Evolutionary conservation across 2,329 filamentous ascomycete genomes (phyloP).

Genomic region (Malbranchea zuffiana): DNA sequence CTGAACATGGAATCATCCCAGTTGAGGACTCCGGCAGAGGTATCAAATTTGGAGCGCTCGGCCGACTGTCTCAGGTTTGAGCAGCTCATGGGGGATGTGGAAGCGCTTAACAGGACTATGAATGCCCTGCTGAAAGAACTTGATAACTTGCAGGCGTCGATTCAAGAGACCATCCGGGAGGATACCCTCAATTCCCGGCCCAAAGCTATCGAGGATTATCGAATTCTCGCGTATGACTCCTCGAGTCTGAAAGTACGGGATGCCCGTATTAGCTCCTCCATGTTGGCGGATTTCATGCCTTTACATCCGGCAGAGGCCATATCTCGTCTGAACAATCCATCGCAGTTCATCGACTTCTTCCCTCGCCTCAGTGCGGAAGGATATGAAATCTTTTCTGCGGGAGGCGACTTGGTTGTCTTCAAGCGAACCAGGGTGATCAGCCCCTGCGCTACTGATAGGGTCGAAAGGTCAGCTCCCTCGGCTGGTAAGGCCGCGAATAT

Average conservation of each 20-base stretch:
- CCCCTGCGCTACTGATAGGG: no score
- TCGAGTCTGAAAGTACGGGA: constrained; percentile 22
- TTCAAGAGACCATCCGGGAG: background rate
- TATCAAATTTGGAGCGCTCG: no score
- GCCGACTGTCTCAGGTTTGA: no score
- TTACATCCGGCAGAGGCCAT: constrained; percentile 27
- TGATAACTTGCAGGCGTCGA: background rate
- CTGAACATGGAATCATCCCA: no score
- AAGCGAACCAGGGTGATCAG: constrained; percentile 15
- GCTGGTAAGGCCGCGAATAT: constrained; percentile 3
- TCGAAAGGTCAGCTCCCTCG: no score
- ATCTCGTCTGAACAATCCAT: constrained; percentile 29
- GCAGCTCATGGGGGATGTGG: constrained; percentile 3
- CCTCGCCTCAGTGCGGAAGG: constrained; percentile 29
- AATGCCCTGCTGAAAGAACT: constrained; percentile 1
- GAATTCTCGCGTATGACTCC: constrained; percentile 31
- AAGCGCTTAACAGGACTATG: constrained; percentile 4
- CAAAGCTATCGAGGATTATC: constrained; percentile 15
- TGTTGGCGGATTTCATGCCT: constrained; percentile 17
- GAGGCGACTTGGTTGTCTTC: constrained; percentile 34
- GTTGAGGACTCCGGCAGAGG: no score
- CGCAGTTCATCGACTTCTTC: constrained; percentile 34
- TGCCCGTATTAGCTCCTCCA: constrained; percentile 25
- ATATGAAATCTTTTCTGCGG: constrained; percentile 34
- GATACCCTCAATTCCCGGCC: background rate